phyloP scores from a whole-genome alignment of 2,329 filamentous ascomycete genomes.

The Leptographium galeiforme region DNA sequence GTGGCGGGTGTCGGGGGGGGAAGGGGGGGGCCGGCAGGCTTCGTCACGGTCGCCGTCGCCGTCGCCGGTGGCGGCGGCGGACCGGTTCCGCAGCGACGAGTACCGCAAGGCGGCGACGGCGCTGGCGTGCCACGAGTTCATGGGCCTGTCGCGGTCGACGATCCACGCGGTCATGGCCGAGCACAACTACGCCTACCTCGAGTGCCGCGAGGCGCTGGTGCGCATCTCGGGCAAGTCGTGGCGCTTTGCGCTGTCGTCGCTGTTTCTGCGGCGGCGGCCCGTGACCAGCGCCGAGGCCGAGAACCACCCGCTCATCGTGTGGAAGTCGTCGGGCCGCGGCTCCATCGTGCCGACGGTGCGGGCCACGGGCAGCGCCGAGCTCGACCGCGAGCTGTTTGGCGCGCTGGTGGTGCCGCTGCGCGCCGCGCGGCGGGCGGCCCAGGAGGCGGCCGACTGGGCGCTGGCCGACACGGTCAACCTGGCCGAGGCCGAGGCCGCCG shows the following conservation, averaged over 20 bases:
- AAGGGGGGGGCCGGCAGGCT: too few relatives aligned
- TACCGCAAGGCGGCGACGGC: slow-evolving; percentile 58
- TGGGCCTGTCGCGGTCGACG: slow-evolving; percentile 56
- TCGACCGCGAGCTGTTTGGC: slow-evolving; percentile 48
- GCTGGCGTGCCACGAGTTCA: slow-evolving; percentile 64
- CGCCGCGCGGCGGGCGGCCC: slow-evolving; percentile 25
- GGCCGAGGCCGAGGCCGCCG: slow-evolving; percentile 42
- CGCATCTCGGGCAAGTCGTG: slow-evolving; percentile 60
- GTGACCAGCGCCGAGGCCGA: slow-evolving; percentile 26
- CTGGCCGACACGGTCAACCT: slow-evolving; percentile 42
- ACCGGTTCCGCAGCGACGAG: slow-evolving; percentile 51
- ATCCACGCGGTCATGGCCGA: slow-evolving; percentile 71
- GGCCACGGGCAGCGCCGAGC: slow-evolving; percentile 50
- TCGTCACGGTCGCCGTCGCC: slow-evolving; percentile 5
- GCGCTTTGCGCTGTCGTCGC: slow-evolving; percentile 58
- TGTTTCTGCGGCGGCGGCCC: slow-evolving; percentile 47
- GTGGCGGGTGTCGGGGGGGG: too few relatives aligned
- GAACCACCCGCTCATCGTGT: slow-evolving; percentile 48
- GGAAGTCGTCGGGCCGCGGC: slow-evolving; percentile 43
- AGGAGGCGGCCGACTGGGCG: slow-evolving; percentile 36
- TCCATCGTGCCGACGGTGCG: slow-evolving; percentile 48
- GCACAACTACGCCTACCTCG: slow-evolving; percentile 65
- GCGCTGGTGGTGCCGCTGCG: slow-evolving; percentile 43
- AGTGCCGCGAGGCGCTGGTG: slow-evolving; percentile 56
- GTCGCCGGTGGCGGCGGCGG: slow-evolving; percentile 36